These are phyloP conservation scores for Imleria badia DNA, from an alignment of 768 basidiomycete species.

Conservation along the genomic window DNA sequence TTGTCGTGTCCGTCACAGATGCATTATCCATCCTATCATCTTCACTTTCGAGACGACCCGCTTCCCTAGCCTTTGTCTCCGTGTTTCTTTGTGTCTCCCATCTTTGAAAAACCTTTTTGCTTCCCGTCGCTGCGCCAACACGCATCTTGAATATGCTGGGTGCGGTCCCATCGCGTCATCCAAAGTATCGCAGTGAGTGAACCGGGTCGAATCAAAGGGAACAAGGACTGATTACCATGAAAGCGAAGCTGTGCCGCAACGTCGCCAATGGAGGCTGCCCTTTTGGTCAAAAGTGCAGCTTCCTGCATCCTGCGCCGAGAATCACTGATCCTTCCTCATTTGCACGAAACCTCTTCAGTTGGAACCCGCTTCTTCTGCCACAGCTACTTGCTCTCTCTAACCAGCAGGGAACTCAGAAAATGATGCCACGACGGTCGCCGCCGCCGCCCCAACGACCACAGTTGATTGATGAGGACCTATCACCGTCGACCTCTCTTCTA, in stretches of 20 bases:
- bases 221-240: constrained; percentile 3
- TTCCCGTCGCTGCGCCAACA: neutral
- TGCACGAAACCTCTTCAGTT: constrained; percentile 14
- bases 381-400: constrained; percentile 13
- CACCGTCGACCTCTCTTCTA: constrained; percentile 17
- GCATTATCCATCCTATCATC: constrained; percentile 16
- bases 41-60: constrained; percentile 2
- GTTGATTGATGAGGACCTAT: constrained; percentile 22
- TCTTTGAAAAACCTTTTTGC: neutral
- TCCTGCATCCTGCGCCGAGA: constrained; percentile 32
- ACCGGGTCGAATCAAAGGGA: neutral
- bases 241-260: constrained; percentile 40
- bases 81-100: neutral
- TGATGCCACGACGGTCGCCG: constrained; percentile 1
- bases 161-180: constrained; percentile 14
- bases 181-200: constrained; percentile 34
- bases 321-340: constrained; percentile 14
- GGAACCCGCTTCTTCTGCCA: constrained; percentile 19
- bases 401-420: neutral
- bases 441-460: constrained; percentile 4
- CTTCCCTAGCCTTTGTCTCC: neutral
- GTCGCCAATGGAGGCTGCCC: constrained; percentile 36
- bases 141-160: constrained; percentile 10
- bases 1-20: constrained; percentile 21
- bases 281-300: constrained; percentile 39